Evolutionary conservation across 345 rosid species (phyloP).

Genomic region (Abelmoschus esculentus): DNA sequence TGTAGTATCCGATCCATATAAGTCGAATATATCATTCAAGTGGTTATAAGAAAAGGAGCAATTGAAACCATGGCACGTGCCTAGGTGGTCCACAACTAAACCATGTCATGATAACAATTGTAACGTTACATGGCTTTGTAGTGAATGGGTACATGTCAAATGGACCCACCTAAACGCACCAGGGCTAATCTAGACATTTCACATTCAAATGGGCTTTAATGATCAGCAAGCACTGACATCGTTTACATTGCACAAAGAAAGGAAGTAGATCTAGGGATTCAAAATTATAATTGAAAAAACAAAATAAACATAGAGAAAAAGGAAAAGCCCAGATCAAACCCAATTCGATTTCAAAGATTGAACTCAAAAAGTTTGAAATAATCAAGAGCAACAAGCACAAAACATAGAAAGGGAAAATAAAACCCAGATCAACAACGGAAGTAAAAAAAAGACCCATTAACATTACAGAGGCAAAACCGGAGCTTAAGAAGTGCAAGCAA

Average conservation of each 20-base stretch:
- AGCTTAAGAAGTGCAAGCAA: neutral
- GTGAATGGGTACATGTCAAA: neutral
- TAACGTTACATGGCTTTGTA: neutral
- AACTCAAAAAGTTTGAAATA: neutral
- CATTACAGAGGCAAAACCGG: neutral
- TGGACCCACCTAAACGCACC: neutral
- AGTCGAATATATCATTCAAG: no score
- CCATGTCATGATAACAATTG: neutral
- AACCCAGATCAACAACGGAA: neutral
- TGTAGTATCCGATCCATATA: no score
- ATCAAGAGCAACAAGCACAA: neutral
- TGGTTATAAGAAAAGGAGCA: no score
- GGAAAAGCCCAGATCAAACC: constrained; percentile 11
- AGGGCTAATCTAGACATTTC: neutral
- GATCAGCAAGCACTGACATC: neutral
- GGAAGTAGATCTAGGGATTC: constrained; percentile 3
- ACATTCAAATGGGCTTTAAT: neutral
- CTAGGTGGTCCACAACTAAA: no score
- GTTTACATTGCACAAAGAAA: neutral
- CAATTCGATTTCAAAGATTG: constrained; percentile 4
- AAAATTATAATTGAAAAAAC: neutral
- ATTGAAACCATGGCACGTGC: no score
- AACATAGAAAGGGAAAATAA: neutral
- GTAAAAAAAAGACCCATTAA: neutral
- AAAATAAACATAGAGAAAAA: neutral